Conservation (phyloP, 306 rosid genomes). For the Cicer arietinum region DNA sequence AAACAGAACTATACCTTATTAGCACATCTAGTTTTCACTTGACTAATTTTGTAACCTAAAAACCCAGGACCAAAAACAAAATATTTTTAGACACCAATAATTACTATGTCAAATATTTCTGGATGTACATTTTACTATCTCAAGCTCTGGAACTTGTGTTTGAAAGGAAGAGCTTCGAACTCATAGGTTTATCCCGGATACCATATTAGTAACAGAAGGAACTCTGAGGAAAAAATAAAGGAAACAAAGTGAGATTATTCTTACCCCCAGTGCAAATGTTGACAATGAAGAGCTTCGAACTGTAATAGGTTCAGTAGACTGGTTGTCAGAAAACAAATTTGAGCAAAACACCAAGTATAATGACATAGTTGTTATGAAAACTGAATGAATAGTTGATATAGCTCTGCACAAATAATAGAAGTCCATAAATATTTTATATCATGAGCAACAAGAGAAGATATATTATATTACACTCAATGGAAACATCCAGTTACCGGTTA, state of each 20-base stretch:
- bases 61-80: conserved; percentile 14
- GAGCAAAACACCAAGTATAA: conserved; percentile 80
- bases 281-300: conserved; percentile 67
- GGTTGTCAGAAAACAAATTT: conserved; percentile 65
- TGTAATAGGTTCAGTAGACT: conserved; percentile 52
- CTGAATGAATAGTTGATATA: conserved; percentile 79
- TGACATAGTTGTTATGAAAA: conserved; percentile 73
- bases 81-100: conserved; percentile 16
- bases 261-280: conserved; percentile 77
- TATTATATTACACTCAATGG: conserved; percentile 15
- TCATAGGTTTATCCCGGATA: conserved; percentile 1
- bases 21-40: conserved; percentile 10
- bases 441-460: conserved; percentile 2
- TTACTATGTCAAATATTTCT: not conserved
- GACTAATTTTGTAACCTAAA: conserved; percentile 1
- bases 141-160: conserved; percentile 2
- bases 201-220: conserved; percentile 18
- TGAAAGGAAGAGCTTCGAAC: not conserved
- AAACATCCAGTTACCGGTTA: conserved; percentile 62
- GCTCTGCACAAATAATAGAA: conserved; percentile 61
- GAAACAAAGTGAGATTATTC: conserved; percentile 25
- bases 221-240: not conserved
- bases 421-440: conserved; percentile 21
- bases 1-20: conserved; percentile 11
- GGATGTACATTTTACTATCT: conserved; percentile 5